Evolutionary conservation across 768 basidiomycete species (phyloP), one percentile per base, ranked within the genome.

Genomic region (Tephrocybe rancida): DNA sequence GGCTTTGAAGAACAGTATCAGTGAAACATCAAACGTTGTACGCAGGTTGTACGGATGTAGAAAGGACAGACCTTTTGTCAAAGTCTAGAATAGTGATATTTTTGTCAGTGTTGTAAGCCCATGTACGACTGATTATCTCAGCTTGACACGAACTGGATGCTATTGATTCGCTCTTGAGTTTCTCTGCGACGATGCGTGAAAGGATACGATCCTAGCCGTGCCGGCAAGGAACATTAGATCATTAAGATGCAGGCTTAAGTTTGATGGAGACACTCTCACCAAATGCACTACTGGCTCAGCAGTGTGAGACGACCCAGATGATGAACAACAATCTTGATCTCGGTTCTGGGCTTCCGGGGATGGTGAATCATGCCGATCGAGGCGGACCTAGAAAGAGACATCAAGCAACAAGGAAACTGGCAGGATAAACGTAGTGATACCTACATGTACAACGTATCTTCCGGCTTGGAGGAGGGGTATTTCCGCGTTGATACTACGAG

Each of bases 371-470:
- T 44, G 44, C 34, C 59, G 59, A 52, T 54, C 55, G 14, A 61
- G 43, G 16, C 52, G 55, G 37, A 61, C 55, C 61, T 59, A 43
- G 3, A 13, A 30, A 21, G 32, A 52, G 11, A n/a, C 6, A 22
- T 41, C 10, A 41, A n/a, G 6, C 16, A 19, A 13, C 18, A 8
- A 19, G 19, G 7, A 41, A 22, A 19, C 21, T 21, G 19, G 21
- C 9, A 41, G 21, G 5, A 13, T 19, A 19, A 7, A 41, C 13
- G 11, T 11, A 35, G n/a, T 30, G 54, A 35, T 25, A 50, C 66
- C 44, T 47, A 76, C 77, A 49, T 76, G 71, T 13, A 77, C 65
- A 24, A 76, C 66, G 55, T 78, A 79, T 29, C 73, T 70, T 16
- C 77, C 78, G 3, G 72, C 70, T 7, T 73, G 70, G 11, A 77